These are phyloP conservation scores for Cydonia oblonga DNA, from an alignment of 331 rosid species.

Conservation along the genomic window DNA sequence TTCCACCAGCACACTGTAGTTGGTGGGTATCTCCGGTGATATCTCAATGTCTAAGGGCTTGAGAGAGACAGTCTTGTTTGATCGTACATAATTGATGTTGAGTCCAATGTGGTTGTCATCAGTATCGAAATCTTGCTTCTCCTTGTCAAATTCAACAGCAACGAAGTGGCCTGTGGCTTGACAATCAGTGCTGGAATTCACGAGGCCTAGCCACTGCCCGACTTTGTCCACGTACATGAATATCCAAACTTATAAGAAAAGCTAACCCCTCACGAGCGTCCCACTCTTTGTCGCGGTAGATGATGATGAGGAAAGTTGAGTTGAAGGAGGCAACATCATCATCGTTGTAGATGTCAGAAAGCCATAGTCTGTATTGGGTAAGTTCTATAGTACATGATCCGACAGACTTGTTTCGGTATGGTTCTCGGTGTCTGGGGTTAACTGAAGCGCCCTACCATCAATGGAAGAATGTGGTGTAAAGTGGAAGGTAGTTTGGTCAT, in stretches of 20 bases:
- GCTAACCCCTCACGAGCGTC: slow-evolving; percentile 31
- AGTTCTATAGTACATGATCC: slow-evolving; percentile 21
- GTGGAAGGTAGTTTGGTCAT: not conserved
- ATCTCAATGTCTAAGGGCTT: slow-evolving; percentile 8
- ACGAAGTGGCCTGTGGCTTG: slow-evolving; percentile 11
- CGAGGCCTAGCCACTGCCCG: slow-evolving; percentile 40
- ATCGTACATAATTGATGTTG: slow-evolving; percentile 29
- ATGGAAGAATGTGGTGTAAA: slow-evolving; percentile 8
- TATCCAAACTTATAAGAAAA: slow-evolving; percentile 35
- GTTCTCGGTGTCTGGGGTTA: slow-evolving; percentile 25
- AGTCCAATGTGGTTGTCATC: slow-evolving; percentile 35
- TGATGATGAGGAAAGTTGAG: slow-evolving; percentile 28
- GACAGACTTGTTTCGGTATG: slow-evolving; percentile 7
- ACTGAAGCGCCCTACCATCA: slow-evolving; percentile 23
- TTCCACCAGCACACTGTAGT: slow-evolving; percentile 23
- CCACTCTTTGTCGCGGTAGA: slow-evolving; percentile 10
- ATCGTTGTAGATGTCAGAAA: not conserved
- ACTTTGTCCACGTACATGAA: slow-evolving; percentile 15
- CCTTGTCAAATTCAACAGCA: slow-evolving; percentile 43
- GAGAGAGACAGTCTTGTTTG: slow-evolving; percentile 14
- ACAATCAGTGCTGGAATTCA: slow-evolving; percentile 25
- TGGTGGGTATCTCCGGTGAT: not conserved
- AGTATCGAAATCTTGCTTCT: slow-evolving; percentile 29
- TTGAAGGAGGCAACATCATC: slow-evolving; percentile 30
- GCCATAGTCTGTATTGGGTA: slow-evolving; percentile 28